Evolutionary conservation across 768 basidiomycete genomes (phyloP).

Genomic region (Pulveroboletus sp.): DNA sequence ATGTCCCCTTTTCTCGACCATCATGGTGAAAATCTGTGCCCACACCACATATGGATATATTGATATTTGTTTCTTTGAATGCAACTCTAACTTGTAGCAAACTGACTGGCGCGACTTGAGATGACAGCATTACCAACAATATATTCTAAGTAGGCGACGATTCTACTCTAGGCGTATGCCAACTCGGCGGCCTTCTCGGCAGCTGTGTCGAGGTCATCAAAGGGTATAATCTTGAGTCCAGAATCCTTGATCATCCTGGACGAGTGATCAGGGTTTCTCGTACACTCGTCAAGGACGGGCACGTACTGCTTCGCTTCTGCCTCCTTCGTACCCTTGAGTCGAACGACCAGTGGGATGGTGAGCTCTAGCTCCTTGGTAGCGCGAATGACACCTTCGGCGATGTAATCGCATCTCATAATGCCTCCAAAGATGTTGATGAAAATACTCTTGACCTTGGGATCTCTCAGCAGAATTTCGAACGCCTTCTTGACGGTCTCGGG

Average conservation of each 20-base stretch:
- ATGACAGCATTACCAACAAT: too few relatives aligned
- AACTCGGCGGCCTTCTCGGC: conserved; percentile 75
- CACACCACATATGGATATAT: conserved; percentile 31
- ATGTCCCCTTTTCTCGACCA: conserved; percentile 28
- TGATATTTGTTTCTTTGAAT: conserved; percentile 28
- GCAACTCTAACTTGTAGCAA: conserved; percentile 18
- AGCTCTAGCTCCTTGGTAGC: conserved; percentile 90
- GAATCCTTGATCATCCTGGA: conserved; percentile 88
- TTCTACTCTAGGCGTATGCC: conserved; percentile 44
- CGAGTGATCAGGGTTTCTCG: conserved; percentile 5
- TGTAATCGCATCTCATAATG: conserved; percentile 99
- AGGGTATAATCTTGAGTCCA: conserved; percentile 89
- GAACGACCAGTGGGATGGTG: conserved; percentile 84
- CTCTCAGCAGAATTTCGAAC: conserved; percentile 88
- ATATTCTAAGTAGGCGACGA: conserved; percentile 15
- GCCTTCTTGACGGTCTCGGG: conserved; percentile 99
- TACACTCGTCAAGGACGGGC: not conserved
- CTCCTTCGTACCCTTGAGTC: conserved; percentile 97
- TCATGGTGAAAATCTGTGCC: conserved; percentile 27
- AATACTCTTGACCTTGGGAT: conserved; percentile 94
- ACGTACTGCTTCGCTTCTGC: conserved; percentile 89
- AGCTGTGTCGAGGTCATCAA: conserved; percentile 91
- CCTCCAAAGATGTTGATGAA: conserved; percentile 98
- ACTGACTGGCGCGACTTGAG: not conserved
- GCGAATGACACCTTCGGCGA: conserved; percentile 97